Evolutionary conservation across 108 stramenopile genomes (phyloP), one percentile per base, ranked within the genome.

Genomic region (Pseudonitzschia pungens): DNA sequence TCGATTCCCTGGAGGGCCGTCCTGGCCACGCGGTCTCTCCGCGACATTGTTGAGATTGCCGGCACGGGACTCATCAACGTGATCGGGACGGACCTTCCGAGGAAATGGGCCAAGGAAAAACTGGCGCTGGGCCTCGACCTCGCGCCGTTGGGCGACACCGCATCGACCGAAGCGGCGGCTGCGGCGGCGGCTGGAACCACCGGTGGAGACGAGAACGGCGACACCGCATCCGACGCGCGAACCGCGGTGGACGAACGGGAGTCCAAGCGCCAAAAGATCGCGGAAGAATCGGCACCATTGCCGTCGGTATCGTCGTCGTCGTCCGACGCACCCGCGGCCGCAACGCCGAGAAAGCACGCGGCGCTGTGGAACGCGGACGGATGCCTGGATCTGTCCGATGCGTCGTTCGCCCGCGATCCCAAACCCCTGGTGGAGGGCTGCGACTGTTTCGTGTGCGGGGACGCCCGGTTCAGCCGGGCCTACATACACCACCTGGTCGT

Each of bases 401-500:
- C 60, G 33, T 16, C 32, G 56, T 85, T 72, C 70, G 86, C 81
- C 12, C 72, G 85, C 22, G 90, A 91, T 68, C 64, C 78, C 6
- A 42, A 54, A 32, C 78, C 86, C 26, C 64, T 91, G 55, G 76
- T 89, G 48, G 59, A 53, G 28, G 87, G 85, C 21, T 89, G 90
- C 63, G 60, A 43, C 29, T 87, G 90, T 57, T 53, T 89, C 18
- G 81, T 88, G 9, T 91, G 90, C 68, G 71, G 50, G 26, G 52
- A 77, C 29, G 50, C 20, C 1, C 72, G 62, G 15, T 78, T 83
- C 69, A 86, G 83, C 63, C 78, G 88, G 18, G 81, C 89, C 28
- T 94, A 94, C 68, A 77, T 94, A 31, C 90, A 94, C 72, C 93
- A 94, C 73, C 77, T 94, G 70, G 79, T 90, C 22, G 72, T 78